These are phyloP conservation scores for Pistacia vera DNA, from an alignment of 345 rosid species.

Conservation along the genomic window DNA sequence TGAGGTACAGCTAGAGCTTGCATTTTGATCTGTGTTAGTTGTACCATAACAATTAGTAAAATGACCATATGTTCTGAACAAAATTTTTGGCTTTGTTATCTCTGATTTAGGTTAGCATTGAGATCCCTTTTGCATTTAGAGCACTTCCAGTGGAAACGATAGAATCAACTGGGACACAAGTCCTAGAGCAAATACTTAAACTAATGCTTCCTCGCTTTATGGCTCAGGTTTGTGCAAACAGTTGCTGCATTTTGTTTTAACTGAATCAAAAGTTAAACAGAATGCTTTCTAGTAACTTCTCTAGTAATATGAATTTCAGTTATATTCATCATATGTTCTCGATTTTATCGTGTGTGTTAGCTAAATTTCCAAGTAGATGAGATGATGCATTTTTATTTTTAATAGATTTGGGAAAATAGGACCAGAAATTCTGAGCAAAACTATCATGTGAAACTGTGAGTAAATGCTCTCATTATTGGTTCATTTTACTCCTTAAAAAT, in stretches of 20 bases:
- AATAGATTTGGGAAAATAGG: too few species aligned
- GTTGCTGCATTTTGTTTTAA: slow-evolving; percentile 9
- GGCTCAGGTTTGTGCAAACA: slow-evolving; percentile 67
- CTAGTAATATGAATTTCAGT: neutral
- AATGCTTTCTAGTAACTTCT: neutral
- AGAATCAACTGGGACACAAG: slow-evolving; percentile 78
- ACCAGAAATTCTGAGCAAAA: neutral
- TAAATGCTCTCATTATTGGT: neutral
- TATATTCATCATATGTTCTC: neutral
- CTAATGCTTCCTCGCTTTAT: slow-evolving; percentile 92
- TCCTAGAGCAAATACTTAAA: slow-evolving; percentile 78
- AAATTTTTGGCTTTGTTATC: neutral
- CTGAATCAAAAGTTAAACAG: slow-evolving; percentile 1
- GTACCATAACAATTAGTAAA: neutral
- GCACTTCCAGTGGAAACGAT: slow-evolving; percentile 69
- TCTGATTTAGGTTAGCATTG: slow-evolving; percentile 65
- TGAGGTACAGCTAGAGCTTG: slow-evolving; percentile 49
- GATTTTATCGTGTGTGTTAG: neutral
- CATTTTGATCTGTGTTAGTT: slow-evolving; percentile 7
- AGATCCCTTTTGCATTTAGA: slow-evolving; percentile 79
- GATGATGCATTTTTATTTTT: too few species aligned
- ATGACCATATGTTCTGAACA: slow-evolving; percentile 9
- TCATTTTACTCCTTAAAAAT: slow-evolving; percentile 3
- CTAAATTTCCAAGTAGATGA: slow-evolving; percentile 3
- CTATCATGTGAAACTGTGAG: neutral